Evolutionary conservation across 768 basidiomycete species (phyloP), one percentile per base, ranked within the genome.

Genomic region (Lactarius evosmus): DNA sequence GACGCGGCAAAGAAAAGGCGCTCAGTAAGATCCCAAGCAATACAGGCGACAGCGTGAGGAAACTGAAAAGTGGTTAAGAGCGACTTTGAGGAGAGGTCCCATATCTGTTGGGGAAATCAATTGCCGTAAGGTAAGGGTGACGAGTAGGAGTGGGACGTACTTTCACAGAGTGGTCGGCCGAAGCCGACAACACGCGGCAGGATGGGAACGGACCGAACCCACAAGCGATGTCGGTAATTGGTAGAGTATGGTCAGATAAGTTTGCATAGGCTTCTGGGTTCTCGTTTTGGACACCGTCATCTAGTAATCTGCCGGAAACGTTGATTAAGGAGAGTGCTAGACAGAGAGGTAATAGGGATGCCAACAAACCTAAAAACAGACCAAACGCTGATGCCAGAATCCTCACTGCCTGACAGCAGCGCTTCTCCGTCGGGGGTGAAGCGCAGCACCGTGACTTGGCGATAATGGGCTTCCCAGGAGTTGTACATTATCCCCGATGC

Each of bases 381-480:
- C 95, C 95, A 98, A 66, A 98, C 87, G 75, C 84, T 86, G 60
- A 94, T 83, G 38, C 86, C 85, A 50, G 95, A 92, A 72, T 99
- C 97, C 66, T 96, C 92, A 60, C 91, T 93, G 4, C 90, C 93
- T 36, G 93, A 91, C 19, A 98, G 70, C 51, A 99, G 78, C 6
- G 87, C 84, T 51, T 82, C 83, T 36, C 91, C 90, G 71, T 97
- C 95, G 22, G 80, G 79, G 9, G 93, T 90, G 73, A 98, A 98
- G 49, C 83, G 85, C 2, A 98, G 75, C 9, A 89, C 87, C 65
- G 84, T 90, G 58, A 98, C 83, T 72, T 86, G 82, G 62, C 96
- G 90, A 77, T 98, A 99, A 74, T 98, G 96, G 19, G 95, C 95
- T 65, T 98, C 95, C 86, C 95, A 95, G 0, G 91, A 83, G 69